Evolutionary conservation across 345 rosid species (phyloP), one percentile per base, ranked within the genome.

Genomic region (Litchi chinensis): DNA sequence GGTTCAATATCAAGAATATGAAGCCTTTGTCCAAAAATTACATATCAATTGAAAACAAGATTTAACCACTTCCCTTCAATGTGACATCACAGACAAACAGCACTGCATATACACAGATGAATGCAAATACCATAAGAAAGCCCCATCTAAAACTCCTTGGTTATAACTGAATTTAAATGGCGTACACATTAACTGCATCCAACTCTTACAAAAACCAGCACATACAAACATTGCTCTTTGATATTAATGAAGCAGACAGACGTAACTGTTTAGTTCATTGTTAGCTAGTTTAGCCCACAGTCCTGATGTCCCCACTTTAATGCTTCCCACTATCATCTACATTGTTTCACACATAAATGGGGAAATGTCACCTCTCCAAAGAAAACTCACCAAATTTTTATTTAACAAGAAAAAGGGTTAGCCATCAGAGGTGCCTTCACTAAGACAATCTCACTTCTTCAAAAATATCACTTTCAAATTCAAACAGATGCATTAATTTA

Each of bases 1-100:
- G 21, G 26, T 43, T 54, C 77, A 74, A 71, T 44, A 43, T 63
- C 12, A 60, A 73, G 43, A 57, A 26, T 54, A 18, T 60, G 24
- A 39, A 0, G 4, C 59, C 26, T 9, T 54, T 24, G 54, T 1
- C 40, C 24, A 6, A 2, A 40, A 4, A 26, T 26, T 44, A 13
- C 37, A 24, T 10, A 75, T 16, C 2, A 48, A 75, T 9, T 8
- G 26, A 62, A 75, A 15, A 74, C 59, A 10, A 43, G 40, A 73
- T 3, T 74, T 16, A 22, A 74, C 9, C 56, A 24, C 15, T 44
- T 3, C 43, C 18, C 44, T 21, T 64, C 60, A 64, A 64, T 11
- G 0, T 18, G 37, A n/a, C 59, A 64, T 24, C 4, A 6, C 28
- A 43, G 18, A 26, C 15, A 19, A 43, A 32, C 15, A 64, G 60